phyloP scores from a whole-genome alignment of 306 rosid species.

The Delonix regia region DNA sequence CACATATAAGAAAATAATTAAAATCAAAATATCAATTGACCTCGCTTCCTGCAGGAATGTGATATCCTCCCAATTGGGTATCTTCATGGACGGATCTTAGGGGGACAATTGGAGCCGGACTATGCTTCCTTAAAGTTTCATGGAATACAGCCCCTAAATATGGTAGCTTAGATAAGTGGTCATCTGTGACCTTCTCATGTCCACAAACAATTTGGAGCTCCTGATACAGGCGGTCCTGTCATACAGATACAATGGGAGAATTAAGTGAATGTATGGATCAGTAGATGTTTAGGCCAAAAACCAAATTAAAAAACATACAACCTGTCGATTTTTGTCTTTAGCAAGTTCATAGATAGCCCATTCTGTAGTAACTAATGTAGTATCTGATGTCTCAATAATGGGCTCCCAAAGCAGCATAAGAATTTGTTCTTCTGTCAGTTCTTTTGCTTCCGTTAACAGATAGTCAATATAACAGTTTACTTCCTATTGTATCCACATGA shows the following conservation, averaged over 20 bases:
- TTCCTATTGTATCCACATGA: slow-evolving; percentile 51
- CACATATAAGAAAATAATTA: neutral
- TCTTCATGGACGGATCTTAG: slow-evolving; percentile 79
- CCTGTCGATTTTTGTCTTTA: slow-evolving; percentile 73
- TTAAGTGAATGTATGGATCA: neutral
- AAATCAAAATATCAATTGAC: slow-evolving; percentile 35
- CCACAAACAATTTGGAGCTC: slow-evolving; percentile 66
- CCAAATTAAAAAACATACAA: slow-evolving; percentile 19
- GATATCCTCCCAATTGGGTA: slow-evolving; percentile 77
- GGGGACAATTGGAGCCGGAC: slow-evolving; percentile 78
- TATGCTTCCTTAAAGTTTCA: slow-evolving; percentile 79
- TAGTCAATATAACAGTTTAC: slow-evolving; percentile 63
- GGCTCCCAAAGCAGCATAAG: slow-evolving; percentile 81
- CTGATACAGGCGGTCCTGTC: slow-evolving; percentile 62
- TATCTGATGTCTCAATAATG: slow-evolving; percentile 81
- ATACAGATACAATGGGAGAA: neutral
- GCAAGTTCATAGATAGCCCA: slow-evolving; percentile 95
- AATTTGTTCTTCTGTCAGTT: slow-evolving; percentile 62
- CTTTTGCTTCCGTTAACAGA: slow-evolving; percentile 68
- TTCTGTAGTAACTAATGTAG: slow-evolving; percentile 77
- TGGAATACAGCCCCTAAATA: slow-evolving; percentile 84
- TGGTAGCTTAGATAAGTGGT: slow-evolving; percentile 61
- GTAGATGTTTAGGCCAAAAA: neutral
- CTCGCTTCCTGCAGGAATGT: slow-evolving; percentile 87
- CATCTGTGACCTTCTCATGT: slow-evolving; percentile 59